Percentiles rank a stretch among this genome's conserved stretches.
These are phyloP conservation scores for Aspergillus pseudonomiae DNA, from an alignment of 2,329 filamentous ascomycete genomes.

Conservation along the genomic window DNA sequence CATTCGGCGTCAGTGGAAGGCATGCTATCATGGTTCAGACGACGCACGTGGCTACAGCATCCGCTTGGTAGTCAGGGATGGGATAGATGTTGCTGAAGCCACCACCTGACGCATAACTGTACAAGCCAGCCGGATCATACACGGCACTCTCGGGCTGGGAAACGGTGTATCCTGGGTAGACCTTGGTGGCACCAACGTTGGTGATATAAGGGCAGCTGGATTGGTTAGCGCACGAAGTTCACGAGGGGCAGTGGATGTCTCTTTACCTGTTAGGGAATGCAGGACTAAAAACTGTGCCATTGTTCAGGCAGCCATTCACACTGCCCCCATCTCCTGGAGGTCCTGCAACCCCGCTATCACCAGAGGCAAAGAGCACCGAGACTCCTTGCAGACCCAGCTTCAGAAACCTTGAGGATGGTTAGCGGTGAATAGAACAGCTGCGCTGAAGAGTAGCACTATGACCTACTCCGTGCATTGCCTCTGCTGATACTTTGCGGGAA, in stretches of 20 bases:
- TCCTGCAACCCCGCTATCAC: conserved; percentile 9
- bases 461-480: conserved; percentile 9
- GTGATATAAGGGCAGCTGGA: conserved; percentile 10
- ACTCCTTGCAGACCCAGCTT: conserved; percentile 12
- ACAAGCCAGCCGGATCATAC: conserved; percentile 1
- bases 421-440: background rate
- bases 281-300: conserved; percentile 11
- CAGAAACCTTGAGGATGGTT: background rate
- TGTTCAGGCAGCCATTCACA: conserved; percentile 6
- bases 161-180: conserved; percentile 8
- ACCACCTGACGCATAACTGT: conserved; percentile 7
- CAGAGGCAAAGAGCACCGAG: conserved; percentile 11
- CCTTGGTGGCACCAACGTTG: conserved; percentile 11
- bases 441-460: background rate
- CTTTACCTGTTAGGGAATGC: conserved; percentile 10
- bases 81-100: conserved; percentile 16
- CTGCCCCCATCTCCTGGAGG: background rate
- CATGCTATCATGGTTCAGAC: accelerated
- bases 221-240: background rate
- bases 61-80: conserved; percentile 10
- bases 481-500: conserved; percentile 6
- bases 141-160: conserved; percentile 9
- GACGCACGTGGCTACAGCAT: conserved; percentile 5
- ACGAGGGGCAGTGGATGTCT: accelerated
- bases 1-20: background rate